Percentiles rank a stretch among this genome's conserved stretches.
These are phyloP conservation scores for Scutellaria baicalensis DNA, from an alignment of 257 asterid species.

Conservation along the genomic window DNA sequence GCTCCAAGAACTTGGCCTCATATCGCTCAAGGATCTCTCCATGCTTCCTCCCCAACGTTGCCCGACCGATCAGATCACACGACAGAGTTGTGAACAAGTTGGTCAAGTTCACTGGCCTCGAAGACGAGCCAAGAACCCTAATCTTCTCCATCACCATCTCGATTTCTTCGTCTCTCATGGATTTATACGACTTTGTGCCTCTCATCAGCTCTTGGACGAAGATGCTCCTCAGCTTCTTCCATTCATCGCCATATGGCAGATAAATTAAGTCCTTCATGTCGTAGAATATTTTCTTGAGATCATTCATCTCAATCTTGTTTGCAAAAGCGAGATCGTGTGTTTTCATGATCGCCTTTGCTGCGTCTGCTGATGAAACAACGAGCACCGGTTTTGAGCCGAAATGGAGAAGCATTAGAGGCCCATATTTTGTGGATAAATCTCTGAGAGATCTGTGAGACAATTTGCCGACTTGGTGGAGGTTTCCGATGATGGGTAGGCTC, in stretches of 20 bases:
- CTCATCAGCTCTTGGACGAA: conserved; percentile 9
- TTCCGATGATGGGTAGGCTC: conserved; percentile 30
- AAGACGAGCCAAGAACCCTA: neutral
- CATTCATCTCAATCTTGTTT: neutral
- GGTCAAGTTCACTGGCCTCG: conserved; percentile 11
- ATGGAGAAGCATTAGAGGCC: conserved; percentile 31
- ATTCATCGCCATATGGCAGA: conserved; percentile 17
- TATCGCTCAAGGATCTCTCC: neutral
- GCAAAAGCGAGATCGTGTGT: conserved; percentile 20
- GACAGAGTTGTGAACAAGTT: neutral
- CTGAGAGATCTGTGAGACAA: conserved; percentile 15
- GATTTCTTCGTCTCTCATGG: conserved; percentile 17
- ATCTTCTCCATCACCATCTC: conserved; percentile 5
- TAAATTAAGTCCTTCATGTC: conserved; percentile 1
- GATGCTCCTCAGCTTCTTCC: conserved; percentile 20
- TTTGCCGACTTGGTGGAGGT: conserved; percentile 28
- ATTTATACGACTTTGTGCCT: neutral
- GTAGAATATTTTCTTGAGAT: conserved; percentile 1
- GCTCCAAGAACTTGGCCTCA: neutral
- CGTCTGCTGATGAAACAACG: conserved; percentile 23
- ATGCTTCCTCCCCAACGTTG: conserved; percentile 18
- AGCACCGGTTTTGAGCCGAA: conserved; percentile 19
- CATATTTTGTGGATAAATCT: conserved; percentile 12
- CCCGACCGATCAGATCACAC: conserved; percentile 5
- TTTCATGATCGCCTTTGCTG: conserved; percentile 9